Percentiles rank a stretch among this genome's conserved stretches.
phyloP scores from a whole-genome alignment of 1,284 basidiomycete genomes.

The Heterobasidion irregulare region DNA sequence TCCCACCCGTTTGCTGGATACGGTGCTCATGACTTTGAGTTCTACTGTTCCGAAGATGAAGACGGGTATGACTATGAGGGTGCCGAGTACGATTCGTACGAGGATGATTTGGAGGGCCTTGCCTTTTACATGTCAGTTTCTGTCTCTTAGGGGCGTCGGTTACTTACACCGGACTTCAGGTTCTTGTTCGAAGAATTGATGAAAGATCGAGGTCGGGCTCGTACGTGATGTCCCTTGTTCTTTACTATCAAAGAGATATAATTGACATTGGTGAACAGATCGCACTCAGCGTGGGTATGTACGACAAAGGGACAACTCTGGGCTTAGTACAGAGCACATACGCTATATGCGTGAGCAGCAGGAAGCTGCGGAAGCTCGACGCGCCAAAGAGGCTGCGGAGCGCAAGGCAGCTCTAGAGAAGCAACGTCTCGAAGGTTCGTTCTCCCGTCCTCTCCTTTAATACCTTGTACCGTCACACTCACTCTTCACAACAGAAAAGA shows the following conservation, averaged over 20 bases:
- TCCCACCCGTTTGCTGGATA: slow-evolving; percentile 13
- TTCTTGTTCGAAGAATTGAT: slow-evolving; percentile 39
- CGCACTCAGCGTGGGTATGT: background rate
- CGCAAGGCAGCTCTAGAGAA: slow-evolving; percentile 37
- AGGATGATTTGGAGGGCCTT: slow-evolving; percentile 23
- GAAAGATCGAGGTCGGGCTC: slow-evolving; percentile 25
- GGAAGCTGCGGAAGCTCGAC: slow-evolving; percentile 40
- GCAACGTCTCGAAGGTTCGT: slow-evolving; percentile 44
- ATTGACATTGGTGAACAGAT: too few relatives aligned
- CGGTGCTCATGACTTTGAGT: slow-evolving; percentile 27
- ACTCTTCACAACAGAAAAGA: slow-evolving; percentile 28
- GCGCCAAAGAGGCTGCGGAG: slow-evolving; percentile 33
- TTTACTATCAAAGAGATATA: background rate
- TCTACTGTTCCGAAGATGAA: slow-evolving; percentile 22
- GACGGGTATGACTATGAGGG: slow-evolving; percentile 19
- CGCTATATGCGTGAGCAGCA: slow-evolving; percentile 40
- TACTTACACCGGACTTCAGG: slow-evolving; percentile 19
- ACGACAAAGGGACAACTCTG: background rate
- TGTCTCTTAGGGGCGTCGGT: background rate
- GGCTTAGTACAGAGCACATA: background rate
- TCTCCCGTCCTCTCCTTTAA: slow-evolving; percentile 14
- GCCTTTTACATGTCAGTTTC: slow-evolving; percentile 34
- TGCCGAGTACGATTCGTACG: slow-evolving; percentile 21
- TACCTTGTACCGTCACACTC: background rate
- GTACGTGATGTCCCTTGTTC: slow-evolving; percentile 14